Evolutionary conservation across 2,329 filamentous ascomycete genomes (phyloP).

Genomic region (Neonectria punicea): DNA sequence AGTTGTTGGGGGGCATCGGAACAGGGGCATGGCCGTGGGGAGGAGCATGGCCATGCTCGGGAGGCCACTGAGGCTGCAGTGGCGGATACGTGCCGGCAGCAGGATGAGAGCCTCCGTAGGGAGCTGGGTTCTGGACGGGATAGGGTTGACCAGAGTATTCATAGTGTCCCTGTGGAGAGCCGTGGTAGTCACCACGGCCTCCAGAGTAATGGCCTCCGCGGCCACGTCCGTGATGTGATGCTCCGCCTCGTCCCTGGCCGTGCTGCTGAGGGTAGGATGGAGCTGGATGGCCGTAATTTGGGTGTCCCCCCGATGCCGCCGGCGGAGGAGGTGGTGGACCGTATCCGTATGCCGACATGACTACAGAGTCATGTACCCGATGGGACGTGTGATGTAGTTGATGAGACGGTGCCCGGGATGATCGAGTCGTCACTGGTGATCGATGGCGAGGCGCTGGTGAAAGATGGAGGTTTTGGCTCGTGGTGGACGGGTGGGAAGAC

Average conservation of each 20-base stretch:
- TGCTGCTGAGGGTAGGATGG: conserved; percentile 53
- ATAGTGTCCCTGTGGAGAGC: conserved; percentile 52
- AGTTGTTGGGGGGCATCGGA: conserved; percentile 63
- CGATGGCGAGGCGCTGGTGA: conserved; percentile 5
- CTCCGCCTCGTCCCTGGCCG: conserved; percentile 51
- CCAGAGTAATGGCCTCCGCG: conserved; percentile 53
- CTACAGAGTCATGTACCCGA: conserved; percentile 2
- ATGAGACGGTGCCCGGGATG: not conserved
- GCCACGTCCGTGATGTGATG: conserved; percentile 50
- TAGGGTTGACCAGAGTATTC: conserved; percentile 56
- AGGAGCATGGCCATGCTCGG: conserved; percentile 53
- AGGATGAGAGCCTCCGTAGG: conserved; percentile 49
- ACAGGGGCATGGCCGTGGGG: conserved; percentile 58
- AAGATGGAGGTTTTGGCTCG: not conserved
- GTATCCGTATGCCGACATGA: conserved; percentile 64
- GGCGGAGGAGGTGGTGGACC: conserved; percentile 64
- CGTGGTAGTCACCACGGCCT: conserved; percentile 55
- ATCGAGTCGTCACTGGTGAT: not conserved
- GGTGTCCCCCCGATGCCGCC: conserved; percentile 44
- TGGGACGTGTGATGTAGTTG: not conserved
- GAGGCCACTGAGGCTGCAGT: conserved; percentile 54
- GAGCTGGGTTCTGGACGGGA: conserved; percentile 44
- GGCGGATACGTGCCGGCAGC: conserved; percentile 51
- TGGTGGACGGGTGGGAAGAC: conserved; percentile 2
- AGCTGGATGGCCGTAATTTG: conserved; percentile 53